Evolutionary conservation across 768 basidiomycete genomes (phyloP), one percentile per base, ranked within the genome.

Genomic region (Nidula microcarpa): DNA sequence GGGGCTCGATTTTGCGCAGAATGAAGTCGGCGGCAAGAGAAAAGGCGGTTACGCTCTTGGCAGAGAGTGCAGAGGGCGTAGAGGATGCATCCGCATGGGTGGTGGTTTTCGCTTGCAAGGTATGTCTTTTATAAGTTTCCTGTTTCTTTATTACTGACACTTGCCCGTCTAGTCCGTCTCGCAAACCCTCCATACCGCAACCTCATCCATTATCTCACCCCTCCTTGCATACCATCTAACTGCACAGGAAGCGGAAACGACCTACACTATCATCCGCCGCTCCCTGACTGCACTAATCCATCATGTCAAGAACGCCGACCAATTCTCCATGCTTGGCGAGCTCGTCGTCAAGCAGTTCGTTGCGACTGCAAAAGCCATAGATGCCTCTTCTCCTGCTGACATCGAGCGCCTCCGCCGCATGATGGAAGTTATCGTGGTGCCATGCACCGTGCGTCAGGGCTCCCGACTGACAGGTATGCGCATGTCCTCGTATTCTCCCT

Each of bases 261-360:
- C 82, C 1, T 76, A 75, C 53, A 82, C 75, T 0, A 75, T 91
- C 30, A 62, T 91, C 33, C 85, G 89, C 7, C 83, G 92, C 34
- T 71, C 87, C 1, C 69, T 93, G 2, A 95, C 92, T 0, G 86
- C 92, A 0, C 69, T 93, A 9, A 82, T 89, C 16, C 94, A 96
- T 62, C 92, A 96, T 60, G 86, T 87, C 65, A 87, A 86, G 57
- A 76, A 75, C 18, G 68, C 86, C 0, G 84, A 87, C 18, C 79
- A 85, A 47, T 92, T 89, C 63, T 63, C 76, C 4, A 61, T 76
- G 0, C 58, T 91, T 2, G 77, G 78, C 2, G 82, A 89, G 14
- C 58, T 80, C 8, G 58, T 92, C 3, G 62, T 83, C 0, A 63
- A 71, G 32, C 68, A 69, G 41, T 72, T 82, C 52, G 56, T 62